These are phyloP conservation scores for Colletotrichum scovillei DNA, from an alignment of 2,329 filamentous ascomycete genomes.

Conservation along the genomic window DNA sequence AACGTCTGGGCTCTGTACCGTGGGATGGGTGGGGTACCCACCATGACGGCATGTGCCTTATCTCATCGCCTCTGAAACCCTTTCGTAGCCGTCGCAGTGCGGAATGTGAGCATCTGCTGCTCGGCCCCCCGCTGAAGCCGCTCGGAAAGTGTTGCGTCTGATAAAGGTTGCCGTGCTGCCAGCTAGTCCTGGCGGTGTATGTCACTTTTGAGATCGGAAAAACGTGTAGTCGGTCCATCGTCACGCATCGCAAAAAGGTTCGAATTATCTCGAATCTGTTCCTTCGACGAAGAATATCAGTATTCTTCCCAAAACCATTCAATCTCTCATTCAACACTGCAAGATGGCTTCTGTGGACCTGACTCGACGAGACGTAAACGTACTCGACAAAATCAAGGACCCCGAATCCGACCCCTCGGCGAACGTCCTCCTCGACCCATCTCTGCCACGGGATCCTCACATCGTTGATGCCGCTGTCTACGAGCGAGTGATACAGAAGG, in stretches of 20 bases:
- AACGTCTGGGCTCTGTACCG: neutral
- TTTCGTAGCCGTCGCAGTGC: conserved; percentile 33
- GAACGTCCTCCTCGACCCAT: conserved; percentile 64
- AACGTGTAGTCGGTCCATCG: neutral
- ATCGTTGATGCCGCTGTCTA: conserved; percentile 64
- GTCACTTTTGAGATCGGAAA: neutral
- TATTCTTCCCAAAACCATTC: neutral
- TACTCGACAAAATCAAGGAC: conserved; percentile 75
- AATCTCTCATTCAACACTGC: neutral
- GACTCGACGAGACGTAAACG: conserved; percentile 68
- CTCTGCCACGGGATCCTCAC: conserved; percentile 67
- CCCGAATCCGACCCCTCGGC: conserved; percentile 70
- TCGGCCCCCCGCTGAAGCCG: conserved; percentile 1
- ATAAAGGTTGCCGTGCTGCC: conserved; percentile 7
- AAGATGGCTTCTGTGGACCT: conserved; percentile 62
- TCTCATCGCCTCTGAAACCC: conserved; percentile 25
- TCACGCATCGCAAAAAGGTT: neutral
- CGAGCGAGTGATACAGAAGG: conserved; percentile 59
- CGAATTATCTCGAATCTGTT: neutral
- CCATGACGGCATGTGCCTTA: conserved; percentile 14
- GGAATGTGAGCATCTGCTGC: conserved; percentile 25
- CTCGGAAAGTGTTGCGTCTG: neutral
- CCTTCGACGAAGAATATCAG: neutral
- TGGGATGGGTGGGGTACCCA: conserved; percentile 9
- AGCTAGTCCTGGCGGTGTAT: neutral